These are phyloP conservation scores for Pisolithus sp. DNA, from an alignment of 768 basidiomycete genomes.

Conservation along the genomic window DNA sequence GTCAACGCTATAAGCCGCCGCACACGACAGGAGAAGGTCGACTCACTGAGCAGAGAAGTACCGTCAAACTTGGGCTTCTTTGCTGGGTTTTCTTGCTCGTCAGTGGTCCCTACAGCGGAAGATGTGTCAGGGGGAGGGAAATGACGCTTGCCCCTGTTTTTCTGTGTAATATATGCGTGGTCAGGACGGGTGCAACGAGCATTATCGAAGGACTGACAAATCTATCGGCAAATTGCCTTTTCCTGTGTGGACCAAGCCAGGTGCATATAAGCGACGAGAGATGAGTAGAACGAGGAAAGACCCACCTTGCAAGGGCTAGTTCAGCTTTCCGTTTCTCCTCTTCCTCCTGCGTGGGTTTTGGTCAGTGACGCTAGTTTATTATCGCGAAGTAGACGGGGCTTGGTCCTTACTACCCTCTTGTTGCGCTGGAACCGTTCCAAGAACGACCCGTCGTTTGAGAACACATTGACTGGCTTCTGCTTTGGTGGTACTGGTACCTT, in stretches of 20 bases:
- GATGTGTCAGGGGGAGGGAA: slow-evolving; percentile 33
- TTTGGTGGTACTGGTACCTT: slow-evolving; percentile 18
- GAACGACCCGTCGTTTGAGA: slow-evolving; percentile 66
- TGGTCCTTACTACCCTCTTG: slow-evolving; percentile 39
- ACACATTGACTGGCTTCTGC: slow-evolving; percentile 51
- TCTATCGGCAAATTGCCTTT: slow-evolving; percentile 52
- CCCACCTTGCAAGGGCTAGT: slow-evolving; percentile 46
- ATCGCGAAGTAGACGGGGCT: neutral
- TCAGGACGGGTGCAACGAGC: neutral
- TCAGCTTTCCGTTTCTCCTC: slow-evolving; percentile 51
- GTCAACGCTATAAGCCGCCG: neutral
- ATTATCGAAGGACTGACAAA: slow-evolving; percentile 40
- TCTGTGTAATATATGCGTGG: slow-evolving; percentile 29
- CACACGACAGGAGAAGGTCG: neutral
- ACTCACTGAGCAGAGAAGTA: slow-evolving; percentile 27
- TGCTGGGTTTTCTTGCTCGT: slow-evolving; percentile 23
- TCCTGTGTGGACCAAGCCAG: slow-evolving; percentile 32
- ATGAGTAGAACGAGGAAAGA: neutral
- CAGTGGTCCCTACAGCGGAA: slow-evolving; percentile 27
- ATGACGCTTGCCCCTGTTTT: slow-evolving; percentile 52
- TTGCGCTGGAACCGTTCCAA: slow-evolving; percentile 55
- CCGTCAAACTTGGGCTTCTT: slow-evolving; percentile 37
- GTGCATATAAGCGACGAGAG: neutral
- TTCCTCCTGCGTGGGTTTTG: slow-evolving; percentile 38
- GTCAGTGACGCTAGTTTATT: neutral